Base-by-base conservation (phyloP, 2,329 filamentous ascomycete genomes). In the Trichothecium roseum region DNA sequence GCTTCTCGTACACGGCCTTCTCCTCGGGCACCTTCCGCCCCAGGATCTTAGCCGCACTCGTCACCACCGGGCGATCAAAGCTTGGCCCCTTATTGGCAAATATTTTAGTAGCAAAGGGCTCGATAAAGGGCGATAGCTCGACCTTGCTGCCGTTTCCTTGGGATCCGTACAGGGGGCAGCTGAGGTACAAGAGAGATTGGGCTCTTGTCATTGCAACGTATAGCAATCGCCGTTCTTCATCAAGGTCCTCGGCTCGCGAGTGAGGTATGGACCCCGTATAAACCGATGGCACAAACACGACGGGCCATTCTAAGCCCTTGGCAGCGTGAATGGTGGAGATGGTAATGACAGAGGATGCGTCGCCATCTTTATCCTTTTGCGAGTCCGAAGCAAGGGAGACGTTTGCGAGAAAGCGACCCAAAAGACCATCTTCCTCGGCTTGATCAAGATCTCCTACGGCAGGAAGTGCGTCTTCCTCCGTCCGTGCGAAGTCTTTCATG, bases 141-240 rank as follows among this genome's bases (percentile, higher is more conserved):
- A 79, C 76, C 38, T 76, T 65, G 44, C 78, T 70, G 32, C 63
- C 59, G 36, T 60, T 57, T 17, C 69, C 62, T 37, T 74, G 70
- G 7, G 79, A 75, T 40, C 76, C 79, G 45, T 77, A 78, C 27
- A 79, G 56, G 0, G 88, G 85, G 44, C 77, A 84, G 54, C 86
- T 94, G 37, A 96, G 65, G 48, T 94, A 94, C 2, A 98, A 63
- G 20, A 96, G 60, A 1, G 77, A 80, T 53, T 96, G 81, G 6
- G 91, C 89, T 53, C 89, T 71, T 3, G 89, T 98, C 88, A 98
- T 96, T 18, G 88, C 89, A 12, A 98, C 91, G 49, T 96, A 98
- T 0, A 98, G 66, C 31, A 98, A 60, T 18, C 89, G 72, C 40
- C 91, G 71, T 55, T 98, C 89, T 56, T 98, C 89, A 38, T 89